Base-by-base conservation (phyloP, 2,329 filamentous ascomycete genomes). In the Penicillium hesseltinei region DNA sequence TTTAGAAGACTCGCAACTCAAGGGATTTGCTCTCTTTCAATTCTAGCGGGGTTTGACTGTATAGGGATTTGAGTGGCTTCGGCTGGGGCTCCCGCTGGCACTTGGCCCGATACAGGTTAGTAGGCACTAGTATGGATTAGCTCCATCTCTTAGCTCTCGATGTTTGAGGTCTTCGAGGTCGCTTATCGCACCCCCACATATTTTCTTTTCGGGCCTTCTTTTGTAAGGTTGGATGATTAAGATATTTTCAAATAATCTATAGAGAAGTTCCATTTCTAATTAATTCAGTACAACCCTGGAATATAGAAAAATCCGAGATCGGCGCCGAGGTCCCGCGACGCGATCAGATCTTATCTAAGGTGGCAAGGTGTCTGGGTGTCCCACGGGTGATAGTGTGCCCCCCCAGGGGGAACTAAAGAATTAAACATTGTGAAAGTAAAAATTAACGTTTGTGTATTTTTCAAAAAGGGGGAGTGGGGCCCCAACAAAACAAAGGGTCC, bases 401-500 rank as follows among this genome's bases (percentile, higher is more conserved):
- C n/a, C n/a, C n/a, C 36, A 29, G n/a, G 31, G 27, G 39, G 9
- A 40, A 25, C 17, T 54, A 54, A 54, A 50, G 27, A 50, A 45
- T 38, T 54, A 39, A 38, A 23, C 27, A 40, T 47, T 4, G 23
- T 25, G 29, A 31, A 31, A 31, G 31, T 44, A 36, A 33, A 55
- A 55, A 43, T 56, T 56, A 56, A 44, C 43, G 29, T 56, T 46
- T 51, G 48, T 51, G 47, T 53, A 23, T 39, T 51, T 56, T 52
- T 53, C 50, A 52, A 51, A 54, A 44, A 54, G 61, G 53, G 56
- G 48, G 51, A 59, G 49, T 39, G 49, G 56, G 59, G 54, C 51
- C 64, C 61, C 64, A 66, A 66, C 64, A 66, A 66, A 64, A 62
- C 27, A 59, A 54, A 54, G 53, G 42, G 45, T 62, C 64, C 64